Evolutionary conservation across 1,139 yeast species (phyloP).

Genomic region (Magnusiomyces clavatus): DNA sequence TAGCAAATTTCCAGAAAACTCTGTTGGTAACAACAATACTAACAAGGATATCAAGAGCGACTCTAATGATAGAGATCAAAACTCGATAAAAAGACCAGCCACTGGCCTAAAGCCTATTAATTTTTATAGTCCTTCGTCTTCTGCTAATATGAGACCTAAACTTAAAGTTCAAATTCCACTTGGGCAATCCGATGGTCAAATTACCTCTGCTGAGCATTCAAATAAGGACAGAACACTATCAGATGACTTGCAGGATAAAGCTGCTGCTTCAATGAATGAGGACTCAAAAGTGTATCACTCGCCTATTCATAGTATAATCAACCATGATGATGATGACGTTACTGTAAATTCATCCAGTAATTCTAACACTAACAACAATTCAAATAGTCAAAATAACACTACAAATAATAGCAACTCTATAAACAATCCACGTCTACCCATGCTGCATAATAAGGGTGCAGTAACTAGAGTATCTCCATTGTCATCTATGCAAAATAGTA

Average conservation of each 20-base stretch:
- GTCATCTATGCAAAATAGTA: too few species aligned
- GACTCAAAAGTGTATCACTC: not conserved
- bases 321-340: too few species aligned
- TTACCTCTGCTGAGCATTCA: slow-evolving; percentile 10
- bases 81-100: too few species aligned
- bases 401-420: too few species aligned
- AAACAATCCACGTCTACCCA: too few species aligned
- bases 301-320: too few species aligned
- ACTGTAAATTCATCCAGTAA: too few species aligned
- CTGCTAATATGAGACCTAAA: slow-evolving; percentile 28
- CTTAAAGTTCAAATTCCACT: slow-evolving; percentile 35
- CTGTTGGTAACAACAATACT: not conserved
- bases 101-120: not conserved
- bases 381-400: too few species aligned
- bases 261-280: slow-evolving; percentile 1
- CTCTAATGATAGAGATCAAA: too few species aligned
- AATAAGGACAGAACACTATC: slow-evolving; percentile 13
- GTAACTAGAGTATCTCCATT: too few species aligned
- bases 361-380: too few species aligned
- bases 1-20: slow-evolving; percentile 1
- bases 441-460: too few species aligned
- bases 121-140: not conserved
- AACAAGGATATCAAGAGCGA: not conserved
- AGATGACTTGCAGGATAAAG: slow-evolving; percentile 19
- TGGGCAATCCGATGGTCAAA: slow-evolving; percentile 14